Percentiles rank a stretch among this genome's conserved stretches.
phyloP scores from a whole-genome alignment of 805 yeast genomes.

The Novakomyces olei region DNA sequence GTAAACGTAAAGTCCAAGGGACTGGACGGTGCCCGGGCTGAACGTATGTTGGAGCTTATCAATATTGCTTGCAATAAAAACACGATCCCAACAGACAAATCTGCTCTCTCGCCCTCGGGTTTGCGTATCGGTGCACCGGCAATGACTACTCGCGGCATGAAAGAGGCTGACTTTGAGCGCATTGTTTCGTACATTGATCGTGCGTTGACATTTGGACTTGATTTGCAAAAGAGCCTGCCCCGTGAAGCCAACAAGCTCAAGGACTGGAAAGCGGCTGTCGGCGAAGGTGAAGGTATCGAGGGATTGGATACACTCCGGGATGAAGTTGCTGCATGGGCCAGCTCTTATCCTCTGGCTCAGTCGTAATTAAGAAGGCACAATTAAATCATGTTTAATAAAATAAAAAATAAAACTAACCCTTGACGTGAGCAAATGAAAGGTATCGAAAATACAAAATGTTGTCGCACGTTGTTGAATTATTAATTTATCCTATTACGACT shows the following conservation, averaged over 20 bases:
- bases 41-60: conserved; percentile 65
- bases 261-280: conserved; percentile 38
- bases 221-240: conserved; percentile 34
- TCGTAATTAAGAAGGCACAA: too few species aligned
- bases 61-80: conserved; percentile 92
- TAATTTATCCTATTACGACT: too few species aligned
- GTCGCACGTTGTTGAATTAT: too few species aligned
- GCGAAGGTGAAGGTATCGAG: conserved; percentile 32
- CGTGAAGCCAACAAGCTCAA: conserved; percentile 34
- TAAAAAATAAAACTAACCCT: too few species aligned
- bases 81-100: conserved; percentile 88
- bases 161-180: conserved; percentile 49
- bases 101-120: conserved; percentile 92
- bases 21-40: conserved; percentile 91
- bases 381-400: too few species aligned
- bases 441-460: too few species aligned
- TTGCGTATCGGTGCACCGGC: conserved; percentile 96
- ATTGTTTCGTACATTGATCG: conserved; percentile 61
- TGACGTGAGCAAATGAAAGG: too few species aligned
- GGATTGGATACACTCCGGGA: conserved; percentile 38
- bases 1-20: conserved; percentile 53
- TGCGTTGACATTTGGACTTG: conserved; percentile 50
- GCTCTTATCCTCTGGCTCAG: conserved; percentile 36
- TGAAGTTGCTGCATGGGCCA: conserved; percentile 53
- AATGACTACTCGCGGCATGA: conserved; percentile 90